These are phyloP conservation scores for Allantophomopsis cytisporea DNA, from an alignment of 2,329 filamentous ascomycete species.

Conservation along the genomic window DNA sequence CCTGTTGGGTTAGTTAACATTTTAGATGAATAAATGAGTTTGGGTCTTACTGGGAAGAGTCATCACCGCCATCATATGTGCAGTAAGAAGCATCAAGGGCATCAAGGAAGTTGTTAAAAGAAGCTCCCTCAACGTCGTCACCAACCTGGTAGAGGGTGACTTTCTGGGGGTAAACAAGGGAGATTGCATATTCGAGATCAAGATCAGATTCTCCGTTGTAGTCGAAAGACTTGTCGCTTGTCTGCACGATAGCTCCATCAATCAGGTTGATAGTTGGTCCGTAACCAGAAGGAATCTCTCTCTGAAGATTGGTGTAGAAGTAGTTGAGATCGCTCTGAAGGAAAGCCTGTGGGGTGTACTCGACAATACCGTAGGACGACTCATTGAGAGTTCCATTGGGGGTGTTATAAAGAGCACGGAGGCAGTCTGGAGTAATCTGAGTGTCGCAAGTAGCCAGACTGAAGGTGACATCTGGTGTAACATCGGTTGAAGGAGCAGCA, in stretches of 20 bases:
- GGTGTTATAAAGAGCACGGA: slow-evolving; percentile 35
- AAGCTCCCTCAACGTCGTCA: slow-evolving; percentile 22
- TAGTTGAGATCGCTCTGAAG: slow-evolving; percentile 31
- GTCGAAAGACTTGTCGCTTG: slow-evolving; percentile 19
- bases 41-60: slow-evolving; percentile 9
- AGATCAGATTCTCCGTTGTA: slow-evolving; percentile 35
- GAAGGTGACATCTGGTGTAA: neutral
- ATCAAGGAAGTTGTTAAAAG: slow-evolving; percentile 28
- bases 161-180: slow-evolving; percentile 36
- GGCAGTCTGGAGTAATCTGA: slow-evolving; percentile 39
- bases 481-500: too few species aligned
- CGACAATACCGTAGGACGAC: slow-evolving; percentile 30
- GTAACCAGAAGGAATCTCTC: slow-evolving; percentile 20
- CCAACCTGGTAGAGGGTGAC: slow-evolving; percentile 32
- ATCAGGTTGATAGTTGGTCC: slow-evolving; percentile 27
- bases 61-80: slow-evolving; percentile 24
- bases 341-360: slow-evolving; percentile 36
- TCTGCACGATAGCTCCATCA: slow-evolving; percentile 30
- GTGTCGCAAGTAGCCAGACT: slow-evolving; percentile 4
- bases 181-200: slow-evolving; percentile 39
- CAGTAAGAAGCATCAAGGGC: slow-evolving; percentile 32
- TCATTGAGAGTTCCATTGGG: slow-evolving; percentile 22
- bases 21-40: too few species aligned
- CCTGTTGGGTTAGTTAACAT: slow-evolving; percentile 15
- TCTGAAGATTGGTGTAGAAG: slow-evolving; percentile 23